Base-by-base conservation (phyloP, 1,284 basidiomycete species). In the Stygiomarasmius scandens region DNA sequence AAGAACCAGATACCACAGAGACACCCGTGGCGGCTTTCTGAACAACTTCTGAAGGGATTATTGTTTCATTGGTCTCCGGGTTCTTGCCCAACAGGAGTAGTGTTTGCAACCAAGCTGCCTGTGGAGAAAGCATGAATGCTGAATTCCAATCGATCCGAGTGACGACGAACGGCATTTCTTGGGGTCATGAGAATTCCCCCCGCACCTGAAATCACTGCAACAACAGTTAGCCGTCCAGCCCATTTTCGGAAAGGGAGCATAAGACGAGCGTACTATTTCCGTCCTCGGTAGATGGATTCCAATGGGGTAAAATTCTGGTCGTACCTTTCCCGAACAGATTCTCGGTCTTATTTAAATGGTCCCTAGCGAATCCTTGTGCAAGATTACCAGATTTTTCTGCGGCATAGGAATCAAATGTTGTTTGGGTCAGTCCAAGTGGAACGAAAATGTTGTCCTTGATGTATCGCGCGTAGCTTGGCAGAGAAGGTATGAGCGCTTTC, bases 171-270 rank as follows among this genome's bases (percentile, higher is more conserved):
- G 60, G 67, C 62, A 41, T 71, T 67, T 22, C 54, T 61, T 0
- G 67, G 65, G 27, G 57, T 68, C 29, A 56, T 67, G 27, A 71
- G 67, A 1, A 69, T 49, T 3, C 69, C 69, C 4, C 68, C 68
- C 27, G 66, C 63, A 20, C 67, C 69, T n/a, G 70, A 61, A 44
- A 63, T 51, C n/a, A 48, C 47, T 46, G 36, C 22, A 14, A 34
- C 25, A 41, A 29, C 41, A 29, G 41, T 20, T n/a, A 27, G 2
- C 9, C 38, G 19, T 20, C 1, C 38, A 12, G 32, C n/a, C n/a
- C n/a, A n/a, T n/a, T n/a, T n/a, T 23, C 20, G 14, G 16, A 46
- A 27, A 22, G 32, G 10, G 41, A 11, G 23, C 16, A 46, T 12
- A 23, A 19, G 14, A 34, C 52, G 32, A 2, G 55, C 64, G 52